phyloP scores from a whole-genome alignment of 257 asterid species.

The Ajuga chamaepitys region DNA sequence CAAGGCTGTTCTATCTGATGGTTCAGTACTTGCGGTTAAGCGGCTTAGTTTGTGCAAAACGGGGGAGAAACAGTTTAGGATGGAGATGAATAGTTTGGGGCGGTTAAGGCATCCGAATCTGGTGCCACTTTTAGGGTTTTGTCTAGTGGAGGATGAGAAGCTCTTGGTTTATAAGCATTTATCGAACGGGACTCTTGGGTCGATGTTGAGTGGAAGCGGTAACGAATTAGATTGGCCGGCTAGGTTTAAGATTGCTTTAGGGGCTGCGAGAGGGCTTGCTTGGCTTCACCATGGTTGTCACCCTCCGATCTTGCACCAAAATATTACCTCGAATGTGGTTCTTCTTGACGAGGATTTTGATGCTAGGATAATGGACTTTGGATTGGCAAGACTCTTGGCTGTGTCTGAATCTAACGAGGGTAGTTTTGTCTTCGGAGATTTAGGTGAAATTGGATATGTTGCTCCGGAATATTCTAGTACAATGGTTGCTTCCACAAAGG shows the following conservation, averaged over 20 bases:
- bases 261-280: slow-evolving; percentile 86
- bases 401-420: slow-evolving; percentile 38
- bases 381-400: slow-evolving; percentile 53
- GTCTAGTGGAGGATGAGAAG: slow-evolving; percentile 87
- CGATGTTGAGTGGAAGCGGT: slow-evolving; percentile 39
- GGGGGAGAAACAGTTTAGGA: slow-evolving; percentile 69
- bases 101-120: slow-evolving; percentile 91
- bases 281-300: slow-evolving; percentile 97
- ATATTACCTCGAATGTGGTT: slow-evolving; percentile 61
- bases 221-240: slow-evolving; percentile 66
- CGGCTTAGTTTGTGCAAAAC: slow-evolving; percentile 53
- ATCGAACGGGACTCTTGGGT: slow-evolving; percentile 70
- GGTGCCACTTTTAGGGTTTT: slow-evolving; percentile 86
- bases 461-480: slow-evolving; percentile 58
- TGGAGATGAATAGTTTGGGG: slow-evolving; percentile 87
- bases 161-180: slow-evolving; percentile 79
- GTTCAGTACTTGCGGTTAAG: slow-evolving; percentile 72
- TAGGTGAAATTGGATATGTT: slow-evolving; percentile 59
- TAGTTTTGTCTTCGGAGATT: slow-evolving; percentile 41
- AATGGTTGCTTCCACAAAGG: slow-evolving; percentile 54
- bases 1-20: slow-evolving; percentile 70
- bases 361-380: slow-evolving; percentile 85
- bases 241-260: slow-evolving; percentile 74
- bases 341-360: slow-evolving; percentile 92
- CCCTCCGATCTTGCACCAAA: slow-evolving; percentile 83